A percentile compares a stretch with the other conserved stretches of the same genome.
Evolutionary conservation across 208 protist genomes (phyloP).

Genomic region (Leishmania tarentolae): DNA sequence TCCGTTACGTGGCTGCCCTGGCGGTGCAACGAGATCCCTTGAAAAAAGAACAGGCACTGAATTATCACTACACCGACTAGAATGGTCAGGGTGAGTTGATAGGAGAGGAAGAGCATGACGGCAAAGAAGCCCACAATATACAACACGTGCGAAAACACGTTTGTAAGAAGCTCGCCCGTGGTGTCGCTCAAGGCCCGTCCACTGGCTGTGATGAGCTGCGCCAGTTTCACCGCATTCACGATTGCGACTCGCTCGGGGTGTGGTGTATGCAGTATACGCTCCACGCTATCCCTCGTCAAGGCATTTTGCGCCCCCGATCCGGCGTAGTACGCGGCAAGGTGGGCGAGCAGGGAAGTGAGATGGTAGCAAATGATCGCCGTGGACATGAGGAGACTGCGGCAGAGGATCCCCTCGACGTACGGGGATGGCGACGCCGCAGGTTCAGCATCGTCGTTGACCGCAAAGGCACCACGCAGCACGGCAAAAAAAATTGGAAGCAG

Average conservation of each 20-base stretch:
- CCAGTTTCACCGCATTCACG: slow-evolving; percentile 53
- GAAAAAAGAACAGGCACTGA: slow-evolving; percentile 52
- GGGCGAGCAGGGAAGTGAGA: slow-evolving; percentile 45
- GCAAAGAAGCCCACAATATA: slow-evolving; percentile 31
- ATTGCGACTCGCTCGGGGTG: slow-evolving; percentile 55
- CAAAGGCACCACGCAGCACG: background rate
- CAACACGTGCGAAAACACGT: slow-evolving; percentile 47
- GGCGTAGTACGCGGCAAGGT: slow-evolving; percentile 54
- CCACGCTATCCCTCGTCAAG: slow-evolving; percentile 40
- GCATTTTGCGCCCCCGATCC: slow-evolving; percentile 40
- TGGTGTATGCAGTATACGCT: slow-evolving; percentile 34
- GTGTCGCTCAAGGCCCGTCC: slow-evolving; percentile 39
- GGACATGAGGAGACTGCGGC: slow-evolving; percentile 48
- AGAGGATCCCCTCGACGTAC: slow-evolving; percentile 38
- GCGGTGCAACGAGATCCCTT: slow-evolving; percentile 33
- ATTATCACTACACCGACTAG: slow-evolving; percentile 41
- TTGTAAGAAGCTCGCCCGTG: slow-evolving; percentile 56
- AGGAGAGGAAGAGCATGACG: slow-evolving; percentile 63
- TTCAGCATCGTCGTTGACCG: background rate
- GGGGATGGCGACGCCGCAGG: background rate
- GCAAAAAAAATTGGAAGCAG: slow-evolving; percentile 22
- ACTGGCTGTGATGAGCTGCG: slow-evolving; percentile 51
- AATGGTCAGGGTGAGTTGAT: slow-evolving; percentile 54
- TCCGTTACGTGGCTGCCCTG: slow-evolving; percentile 35
- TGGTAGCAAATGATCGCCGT: slow-evolving; percentile 46